Evolutionary conservation across 495 filamentous ascomycete species (phyloP), one percentile per base, ranked within the genome.

Genomic region (Podospora conica): DNA sequence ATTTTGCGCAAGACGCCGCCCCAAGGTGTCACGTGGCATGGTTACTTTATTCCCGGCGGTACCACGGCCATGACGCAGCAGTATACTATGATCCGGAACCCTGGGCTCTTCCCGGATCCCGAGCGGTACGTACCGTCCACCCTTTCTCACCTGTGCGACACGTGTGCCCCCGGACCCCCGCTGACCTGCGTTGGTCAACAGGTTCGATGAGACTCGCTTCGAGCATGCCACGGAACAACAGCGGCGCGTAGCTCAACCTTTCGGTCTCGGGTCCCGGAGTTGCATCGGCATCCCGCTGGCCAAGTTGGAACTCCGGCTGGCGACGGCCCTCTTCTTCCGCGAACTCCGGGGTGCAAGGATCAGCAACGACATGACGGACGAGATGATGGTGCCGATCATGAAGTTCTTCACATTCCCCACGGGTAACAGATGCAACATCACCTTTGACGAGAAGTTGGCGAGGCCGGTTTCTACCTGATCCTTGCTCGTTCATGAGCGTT

Each of bases 221-320:
- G 69, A 75, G 12, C 67, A 73, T 1, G 75, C 81, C 0, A 84
- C 81, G 0, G 77, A 77, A 48, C 76, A 69, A 15, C 84, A 85
- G 81, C 84, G 82, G 60, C 77, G 84, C 48, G 74, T 79, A 3
- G 84, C 80, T 8, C 68, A 85, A 60, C 79, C 83, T 0, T 88
- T 84, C 66, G 83, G 85, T 1, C 82, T 77, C 25, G 85, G 84
- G 8, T 66, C 71, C 4, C 63, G 74, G 54, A 69, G 71, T 9
- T 78, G 76, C 58, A 60, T 78, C 54, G 76, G 75, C 9, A 55
- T 72, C 27, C 71, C 73, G 57, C 68, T 78, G 10, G 76, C 75
- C n/a, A 65, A 53, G 57, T 76, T 74, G 55, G 76, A 78, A 33
- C 40, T 77, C 12, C 74, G 76, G 11, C 72, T 77, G 21, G 71